Evolutionary conservation across 768 basidiomycete genomes (phyloP), one percentile per base, ranked within the genome.

Genomic region (Fomitopsis serialis): DNA sequence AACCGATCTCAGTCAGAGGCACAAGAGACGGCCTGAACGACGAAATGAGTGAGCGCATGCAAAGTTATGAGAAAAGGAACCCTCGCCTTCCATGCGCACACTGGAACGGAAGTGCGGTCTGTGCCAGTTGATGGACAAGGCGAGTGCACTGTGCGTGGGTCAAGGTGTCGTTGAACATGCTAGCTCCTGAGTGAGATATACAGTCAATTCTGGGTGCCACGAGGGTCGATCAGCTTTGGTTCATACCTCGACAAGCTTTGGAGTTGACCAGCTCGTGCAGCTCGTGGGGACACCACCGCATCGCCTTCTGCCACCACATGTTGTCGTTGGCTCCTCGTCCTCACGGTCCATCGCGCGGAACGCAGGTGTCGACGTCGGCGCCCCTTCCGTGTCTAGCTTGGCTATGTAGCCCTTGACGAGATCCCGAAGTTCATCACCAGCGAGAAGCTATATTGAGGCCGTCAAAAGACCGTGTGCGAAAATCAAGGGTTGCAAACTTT

Each of bases 161-260:
- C 46, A 99, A 74, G 0, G 74, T 54, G 65, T 98, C 95, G 60
- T 95, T 95, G 75, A 97, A 97, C 93, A 98, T 97, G 68, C 97
- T 90, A 2, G 96, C 95, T 49, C 95, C 94, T 97, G 66, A 15
- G 24, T 19, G 9, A 29, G 13, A 48, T 43, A 42, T 19, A 6
- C 9, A 46, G 42, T 34, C 32, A 44, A 15, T 42, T 25, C 42
- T 45, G 19, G 25, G 45, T n/a, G 35, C 48, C 22, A 2, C 22
- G 1, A 63, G n/a, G 29, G 34, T 44, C 29, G 29, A 32, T 32
- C 29, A 11, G 5, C 50, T 45, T 40, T 2, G 10, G 19, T 54
- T 66, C 78, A 59, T 64, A 87, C 96, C 95, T 73, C 97, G 77
- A 64, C 97, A 99, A 22, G 97, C 97, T 70, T 92, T 95, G 10